Conservation (phyloP, 306 rosid genomes). For the Clitoria ternatea region DNA sequence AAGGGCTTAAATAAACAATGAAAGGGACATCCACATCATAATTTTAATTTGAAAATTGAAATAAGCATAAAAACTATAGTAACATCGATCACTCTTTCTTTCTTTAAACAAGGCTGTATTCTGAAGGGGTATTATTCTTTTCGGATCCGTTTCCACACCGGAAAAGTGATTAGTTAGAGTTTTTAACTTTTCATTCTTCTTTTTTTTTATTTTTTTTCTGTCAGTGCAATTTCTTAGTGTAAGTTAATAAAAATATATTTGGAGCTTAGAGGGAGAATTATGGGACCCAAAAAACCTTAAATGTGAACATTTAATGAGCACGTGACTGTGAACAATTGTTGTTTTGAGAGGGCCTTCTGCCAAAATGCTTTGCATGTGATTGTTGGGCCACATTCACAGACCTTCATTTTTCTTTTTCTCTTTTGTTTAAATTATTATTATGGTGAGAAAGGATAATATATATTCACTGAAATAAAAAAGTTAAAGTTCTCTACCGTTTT, state of each 20-base stretch:
- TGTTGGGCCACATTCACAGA: conserved; percentile 38
- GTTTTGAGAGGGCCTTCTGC: conserved; percentile 34
- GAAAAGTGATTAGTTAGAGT: background rate
- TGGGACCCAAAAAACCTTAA: conserved; percentile 42
- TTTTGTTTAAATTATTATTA: too few species aligned
- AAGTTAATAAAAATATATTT: background rate
- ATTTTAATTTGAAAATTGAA: too few species aligned
- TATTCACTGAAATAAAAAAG: background rate
- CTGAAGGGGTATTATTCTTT: conserved; percentile 16
- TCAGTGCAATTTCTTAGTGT: too few species aligned
- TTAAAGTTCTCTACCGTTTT: too few species aligned
- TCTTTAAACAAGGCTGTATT: background rate
- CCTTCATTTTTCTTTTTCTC: background rate
- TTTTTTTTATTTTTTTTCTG: too few species aligned
- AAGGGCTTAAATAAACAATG: too few species aligned
- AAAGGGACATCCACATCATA: too few species aligned
- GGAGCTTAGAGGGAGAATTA: conserved; percentile 14
- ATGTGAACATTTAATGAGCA: conserved; percentile 57
- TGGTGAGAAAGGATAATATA: background rate
- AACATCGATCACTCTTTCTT: background rate
- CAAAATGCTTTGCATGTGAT: conserved; percentile 74
- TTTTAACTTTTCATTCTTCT: too few species aligned
- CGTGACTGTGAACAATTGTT: conserved; percentile 55
- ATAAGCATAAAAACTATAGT: background rate
- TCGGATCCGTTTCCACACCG: background rate